Conservation (phyloP, 1,284 basidiomycete genomes). For the Boletus subluridellus region DNA sequence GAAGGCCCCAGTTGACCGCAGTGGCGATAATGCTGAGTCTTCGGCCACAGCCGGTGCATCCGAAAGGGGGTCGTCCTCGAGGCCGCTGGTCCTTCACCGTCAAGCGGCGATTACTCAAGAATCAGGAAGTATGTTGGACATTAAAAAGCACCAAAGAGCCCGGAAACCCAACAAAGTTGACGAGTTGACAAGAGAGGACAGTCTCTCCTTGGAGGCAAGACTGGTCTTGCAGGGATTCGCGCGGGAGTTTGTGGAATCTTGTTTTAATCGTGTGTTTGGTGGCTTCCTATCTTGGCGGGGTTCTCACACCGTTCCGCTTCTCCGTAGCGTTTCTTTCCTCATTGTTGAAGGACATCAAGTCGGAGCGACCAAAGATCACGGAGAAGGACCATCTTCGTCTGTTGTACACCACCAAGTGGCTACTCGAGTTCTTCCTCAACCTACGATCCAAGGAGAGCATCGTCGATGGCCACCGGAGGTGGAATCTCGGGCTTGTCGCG, state of each 20-base stretch:
- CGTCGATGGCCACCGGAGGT: conserved; percentile 38
- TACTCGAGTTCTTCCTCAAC: conserved; percentile 82
- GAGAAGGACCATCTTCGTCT: conserved; percentile 88
- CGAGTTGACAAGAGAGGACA: conserved; percentile 68
- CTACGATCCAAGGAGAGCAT: conserved; percentile 47
- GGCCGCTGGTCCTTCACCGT: conserved; percentile 70
- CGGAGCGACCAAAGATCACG: conserved; percentile 84
- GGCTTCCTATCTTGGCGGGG: conserved; percentile 2
- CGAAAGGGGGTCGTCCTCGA: conserved; percentile 36
- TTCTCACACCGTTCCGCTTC: conserved; percentile 12
- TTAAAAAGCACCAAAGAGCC: conserved; percentile 65
- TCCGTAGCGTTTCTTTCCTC: conserved; percentile 73
- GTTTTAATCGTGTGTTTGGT: conserved; percentile 76
- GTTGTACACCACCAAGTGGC: conserved; percentile 81
- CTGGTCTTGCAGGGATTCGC: conserved; percentile 65
- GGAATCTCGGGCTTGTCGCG: conserved; percentile 73
- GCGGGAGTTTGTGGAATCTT: conserved; percentile 69
- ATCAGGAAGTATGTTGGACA: conserved; percentile 73
- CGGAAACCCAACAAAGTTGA: conserved; percentile 68
- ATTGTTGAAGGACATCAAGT: conserved; percentile 88
- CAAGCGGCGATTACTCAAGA: conserved; percentile 79
- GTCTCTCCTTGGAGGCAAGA: conserved; percentile 71
- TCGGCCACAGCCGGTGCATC: conserved; percentile 30
- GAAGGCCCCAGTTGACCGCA: conserved; percentile 30
- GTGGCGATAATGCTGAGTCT: conserved; percentile 33